phyloP scores from a whole-genome alignment of 2,329 filamentous ascomycete species.

The Mariannaea sp. region DNA sequence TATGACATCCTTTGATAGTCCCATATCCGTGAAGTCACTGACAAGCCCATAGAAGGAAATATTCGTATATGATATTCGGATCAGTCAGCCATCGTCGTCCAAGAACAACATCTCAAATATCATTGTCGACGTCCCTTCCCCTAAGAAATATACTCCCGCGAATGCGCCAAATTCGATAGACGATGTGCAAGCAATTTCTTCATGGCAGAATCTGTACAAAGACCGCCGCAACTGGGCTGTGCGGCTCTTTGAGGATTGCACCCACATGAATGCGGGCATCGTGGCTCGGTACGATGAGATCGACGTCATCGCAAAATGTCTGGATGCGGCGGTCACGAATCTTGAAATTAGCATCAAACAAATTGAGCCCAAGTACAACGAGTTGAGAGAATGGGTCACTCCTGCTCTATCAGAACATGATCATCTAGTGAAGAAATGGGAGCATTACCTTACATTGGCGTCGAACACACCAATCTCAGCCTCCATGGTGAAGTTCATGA shows the following conservation, averaged over 20 bases:
- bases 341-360: constrained; percentile 74
- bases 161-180: constrained; percentile 81
- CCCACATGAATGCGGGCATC: constrained; percentile 64
- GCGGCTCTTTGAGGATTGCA: constrained; percentile 70
- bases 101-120: constrained; percentile 48
- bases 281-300: constrained; percentile 73
- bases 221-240: constrained; percentile 80
- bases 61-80: constrained; percentile 87
- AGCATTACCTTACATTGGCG: constrained; percentile 69
- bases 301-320: constrained; percentile 75
- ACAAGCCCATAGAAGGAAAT: constrained; percentile 70
- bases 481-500: constrained; percentile 70
- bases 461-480: constrained; percentile 66
- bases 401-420: constrained; percentile 71
- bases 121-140: constrained; percentile 55
- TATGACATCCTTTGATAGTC: not conserved
- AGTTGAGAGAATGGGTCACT: constrained; percentile 71
- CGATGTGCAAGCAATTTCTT: constrained; percentile 76
- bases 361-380: constrained; percentile 73
- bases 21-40: constrained; percentile 15
- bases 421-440: constrained; percentile 67
- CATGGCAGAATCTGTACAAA: constrained; percentile 89
- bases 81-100: constrained; percentile 62
- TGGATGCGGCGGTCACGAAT: constrained; percentile 86
- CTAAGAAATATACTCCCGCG: constrained; percentile 61